Base-by-base conservation (phyloP, 495 filamentous ascomycete genomes). In the Geopyxis carbonaria region DNA sequence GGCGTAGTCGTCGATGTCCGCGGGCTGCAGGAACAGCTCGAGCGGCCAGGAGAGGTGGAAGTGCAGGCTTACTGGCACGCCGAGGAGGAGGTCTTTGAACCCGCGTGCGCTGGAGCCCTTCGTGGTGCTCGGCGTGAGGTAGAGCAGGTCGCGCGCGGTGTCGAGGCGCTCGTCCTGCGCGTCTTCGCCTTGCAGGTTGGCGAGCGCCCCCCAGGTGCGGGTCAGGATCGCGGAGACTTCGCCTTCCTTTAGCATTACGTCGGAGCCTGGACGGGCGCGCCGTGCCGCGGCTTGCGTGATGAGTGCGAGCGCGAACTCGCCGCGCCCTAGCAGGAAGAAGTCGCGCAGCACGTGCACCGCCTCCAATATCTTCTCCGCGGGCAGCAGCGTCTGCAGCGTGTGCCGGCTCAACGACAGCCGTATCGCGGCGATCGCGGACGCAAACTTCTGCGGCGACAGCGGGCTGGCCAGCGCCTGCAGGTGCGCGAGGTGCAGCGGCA, bases 271-370 rank as follows among this genome's bases (percentile, higher is more conserved):
- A 25, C 72, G 64, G 38, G 61, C 64, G 9, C 68, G 59, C 43
- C 73, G 74, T 24, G 78, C 68, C 46, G 92, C 80, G 6, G 85
- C 83, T 62, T 93, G 79, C 22, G 75, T 68, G 1, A 89, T 80
- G 14, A 97, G 62, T 7, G 80, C 73, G 45, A 87, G 70, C 5
- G 82, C 83, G 57, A 97, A 97, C 53, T 94, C 89, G 7, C 89
- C 87, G 13, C 80, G 69, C 7, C 79, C 72, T 7, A 97, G 70
- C 7, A 97, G 67, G 48, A 93, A 79, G 56, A 92, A 94, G 34
- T 87, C 73, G 38, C 84, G 71, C 0, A 93, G 69, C 16, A 93
- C 61, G 30, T 70, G 64, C 7, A 97, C 64, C 27, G 78, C 70
- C 43, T 91, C 76, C 2, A 86, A 59, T 15, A 93, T 79, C 38